phyloP scores from a whole-genome alignment of 306 rosid genomes.

The Acacia acuminata region DNA sequence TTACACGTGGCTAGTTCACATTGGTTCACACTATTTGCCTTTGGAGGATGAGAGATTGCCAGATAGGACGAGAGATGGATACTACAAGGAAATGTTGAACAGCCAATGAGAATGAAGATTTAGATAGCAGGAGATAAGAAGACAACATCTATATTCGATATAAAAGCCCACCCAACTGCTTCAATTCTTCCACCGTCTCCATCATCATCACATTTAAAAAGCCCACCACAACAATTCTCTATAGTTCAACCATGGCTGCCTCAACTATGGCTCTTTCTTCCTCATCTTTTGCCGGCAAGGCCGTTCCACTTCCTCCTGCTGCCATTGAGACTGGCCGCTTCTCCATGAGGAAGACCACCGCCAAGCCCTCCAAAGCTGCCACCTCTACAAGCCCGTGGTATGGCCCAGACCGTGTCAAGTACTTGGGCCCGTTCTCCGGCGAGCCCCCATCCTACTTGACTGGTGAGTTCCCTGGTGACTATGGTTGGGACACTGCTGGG shows the following conservation, averaged over 20 bases:
- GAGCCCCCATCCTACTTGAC: constrained; percentile 1
- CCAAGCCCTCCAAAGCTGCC: neutral
- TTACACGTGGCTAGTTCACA: neutral
- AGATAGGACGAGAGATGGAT: neutral
- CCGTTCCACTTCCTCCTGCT: neutral
- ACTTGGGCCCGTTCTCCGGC: neutral
- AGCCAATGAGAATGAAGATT: neutral
- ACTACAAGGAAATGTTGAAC: neutral
- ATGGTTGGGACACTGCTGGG: neutral
- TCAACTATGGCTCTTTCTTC: neutral
- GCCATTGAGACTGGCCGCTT: neutral
- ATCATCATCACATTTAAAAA: neutral
- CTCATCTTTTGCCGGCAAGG: neutral
- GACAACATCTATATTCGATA: neutral
- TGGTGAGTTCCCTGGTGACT: neutral
- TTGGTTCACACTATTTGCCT: neutral
- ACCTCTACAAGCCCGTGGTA: neutral
- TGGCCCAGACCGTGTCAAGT: neutral
- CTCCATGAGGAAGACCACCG: neutral
- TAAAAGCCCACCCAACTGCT: neutral
- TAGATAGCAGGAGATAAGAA: neutral
- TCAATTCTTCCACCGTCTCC: neutral
- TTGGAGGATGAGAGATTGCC: neutral
- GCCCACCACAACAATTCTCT: neutral
- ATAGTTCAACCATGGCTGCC: neutral